phyloP scores from a whole-genome alignment of 2,329 filamentous ascomycete genomes.

The Penicillium sp. region DNA sequence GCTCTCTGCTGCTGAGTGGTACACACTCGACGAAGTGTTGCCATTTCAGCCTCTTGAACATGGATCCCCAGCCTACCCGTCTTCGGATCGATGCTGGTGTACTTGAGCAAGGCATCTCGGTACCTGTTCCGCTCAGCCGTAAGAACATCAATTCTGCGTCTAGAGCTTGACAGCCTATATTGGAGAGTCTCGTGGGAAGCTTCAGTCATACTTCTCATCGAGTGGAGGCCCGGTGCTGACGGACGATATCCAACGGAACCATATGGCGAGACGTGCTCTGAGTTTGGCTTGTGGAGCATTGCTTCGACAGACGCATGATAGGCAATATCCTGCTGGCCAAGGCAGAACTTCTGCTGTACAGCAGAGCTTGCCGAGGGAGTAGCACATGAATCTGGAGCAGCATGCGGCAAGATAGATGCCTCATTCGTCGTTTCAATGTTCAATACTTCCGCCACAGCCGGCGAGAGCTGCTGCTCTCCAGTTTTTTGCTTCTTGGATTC shows the following conservation, averaged over 20 bases:
- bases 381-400: neutral
- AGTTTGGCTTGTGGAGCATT: neutral
- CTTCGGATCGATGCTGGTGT: constrained; percentile 21
- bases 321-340: constrained; percentile 21
- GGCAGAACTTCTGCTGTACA: constrained; percentile 17
- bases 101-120: constrained; percentile 22
- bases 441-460: neutral
- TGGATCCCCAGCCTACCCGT: constrained; percentile 26
- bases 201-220: constrained; percentile 10
- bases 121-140: constrained; percentile 29
- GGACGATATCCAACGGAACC: constrained; percentile 29
- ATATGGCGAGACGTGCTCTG: constrained; percentile 28
- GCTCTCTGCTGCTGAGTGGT: constrained; percentile 22
- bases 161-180: constrained; percentile 21
- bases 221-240: constrained; percentile 29
- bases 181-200: constrained; percentile 22
- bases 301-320: constrained; percentile 1
- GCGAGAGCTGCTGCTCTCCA: neutral
- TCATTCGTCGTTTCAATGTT: neutral
- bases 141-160: constrained; percentile 23
- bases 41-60: constrained; percentile 6
- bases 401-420: neutral
- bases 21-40: constrained; percentile 24
- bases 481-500: neutral
- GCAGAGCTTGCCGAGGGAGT: neutral